Evolutionary conservation across 2,329 filamentous ascomycete species (phyloP), one percentile per base, ranked within the genome.

Genomic region (Ramularia collo-cygni): DNA sequence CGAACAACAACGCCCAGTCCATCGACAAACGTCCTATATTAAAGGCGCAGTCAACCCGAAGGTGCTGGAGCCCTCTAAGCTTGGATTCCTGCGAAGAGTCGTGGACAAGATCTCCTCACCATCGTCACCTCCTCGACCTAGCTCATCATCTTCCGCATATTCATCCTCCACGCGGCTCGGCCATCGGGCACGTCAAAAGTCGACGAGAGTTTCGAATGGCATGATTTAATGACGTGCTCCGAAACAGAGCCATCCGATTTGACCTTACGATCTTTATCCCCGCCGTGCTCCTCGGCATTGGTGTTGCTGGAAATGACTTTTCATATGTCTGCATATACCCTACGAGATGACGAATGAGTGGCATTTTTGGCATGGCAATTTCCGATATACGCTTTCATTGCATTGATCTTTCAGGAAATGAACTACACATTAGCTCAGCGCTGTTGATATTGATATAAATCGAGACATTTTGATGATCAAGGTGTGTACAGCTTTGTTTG

Each of bases 191-290:
- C 21, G 33, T 17, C 8, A 49, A 38, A 24, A 39, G 42, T 44
- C 38, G 28, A 47, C 48, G 32, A 43, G 49, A 28, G 42, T 52
- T 24, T 52, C 52, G 19, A 53, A 47, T 40, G 49, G 52, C 8
- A 44, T 48, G 46, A 54, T 56, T 13, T 56, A 52, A 33, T 46
- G 48, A 26, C 38, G 44, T n/a, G 37, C 45, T 16, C 46, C 47
- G 5, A 46, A 37, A 38, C 45, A 47, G 36, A 40, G 31, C 18
- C 38, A 38, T 17, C 28, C 26, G 4, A 13, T 33, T 2, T 32
- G 29, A 14, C 21, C 21, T 24, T 24, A 24, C 21, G 21, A 24
- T 6, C 21, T 24, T 24, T 24, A 10, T 6, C 21, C 21, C 10
- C 21, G 21, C 21, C 10, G 21, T 24, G 35, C 27, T 34, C 43